Conservation (phyloP, 345 rosid species). For the Salix koriyanagi region DNA sequence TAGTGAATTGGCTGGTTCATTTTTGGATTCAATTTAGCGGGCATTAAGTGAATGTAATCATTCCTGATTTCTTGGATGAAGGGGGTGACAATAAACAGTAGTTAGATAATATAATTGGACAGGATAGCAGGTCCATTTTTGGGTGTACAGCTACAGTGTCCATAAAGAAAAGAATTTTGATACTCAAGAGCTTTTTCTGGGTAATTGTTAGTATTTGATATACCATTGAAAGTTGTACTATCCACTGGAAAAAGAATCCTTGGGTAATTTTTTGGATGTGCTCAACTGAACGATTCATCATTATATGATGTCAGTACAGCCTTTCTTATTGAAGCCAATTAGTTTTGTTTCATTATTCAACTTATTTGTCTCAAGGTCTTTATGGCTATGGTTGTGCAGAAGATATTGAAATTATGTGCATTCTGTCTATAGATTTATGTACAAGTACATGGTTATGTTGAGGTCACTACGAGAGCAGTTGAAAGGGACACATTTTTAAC, state of each 20-base stretch:
- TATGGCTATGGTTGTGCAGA: not conserved
- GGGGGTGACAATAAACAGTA: not conserved
- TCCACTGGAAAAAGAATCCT: not conserved
- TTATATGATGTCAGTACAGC: not conserved
- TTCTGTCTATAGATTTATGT: not conserved
- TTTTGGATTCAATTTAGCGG: not conserved
- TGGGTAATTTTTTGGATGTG: not conserved
- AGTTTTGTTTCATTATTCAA: not conserved
- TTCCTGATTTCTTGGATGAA: conserved; percentile 1
- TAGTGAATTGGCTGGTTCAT: not conserved
- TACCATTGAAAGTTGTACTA: not conserved
- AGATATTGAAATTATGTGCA: not conserved
- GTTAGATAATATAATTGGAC: not conserved
- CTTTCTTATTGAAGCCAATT: not conserved
- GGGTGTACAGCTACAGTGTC: not conserved
- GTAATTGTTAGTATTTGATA: not conserved
- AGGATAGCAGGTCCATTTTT: not conserved
- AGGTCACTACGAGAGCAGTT: not conserved
- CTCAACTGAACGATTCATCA: not conserved
- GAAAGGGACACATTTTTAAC: not conserved
- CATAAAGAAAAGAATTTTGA: not conserved
- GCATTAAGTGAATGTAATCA: not conserved
- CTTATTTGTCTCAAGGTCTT: not conserved
- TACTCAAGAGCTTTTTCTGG: not conserved
- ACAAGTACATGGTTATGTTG: not conserved